Base-by-base conservation (phyloP, 805 yeast genomes). In the Cyberlindnera mycetangii region DNA sequence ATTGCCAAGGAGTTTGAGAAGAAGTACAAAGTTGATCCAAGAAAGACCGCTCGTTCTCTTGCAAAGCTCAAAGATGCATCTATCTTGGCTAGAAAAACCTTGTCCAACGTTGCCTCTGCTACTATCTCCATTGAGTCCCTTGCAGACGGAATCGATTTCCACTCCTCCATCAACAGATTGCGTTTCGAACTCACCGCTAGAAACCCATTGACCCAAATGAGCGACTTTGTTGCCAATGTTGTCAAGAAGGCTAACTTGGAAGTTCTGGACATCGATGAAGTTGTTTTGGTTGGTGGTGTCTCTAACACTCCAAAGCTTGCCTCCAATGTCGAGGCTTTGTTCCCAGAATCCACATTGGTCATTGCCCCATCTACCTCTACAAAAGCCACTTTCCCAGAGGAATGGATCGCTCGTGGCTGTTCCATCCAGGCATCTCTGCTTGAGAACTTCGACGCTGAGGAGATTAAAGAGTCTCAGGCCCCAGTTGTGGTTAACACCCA, bases 1-100 rank as follows among this genome's bases (percentile, higher is more conserved):
- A 87, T 93, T 56, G 93, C 97, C 51, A 85, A 85, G 68, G 99
- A 93, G 69, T 93, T 93, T 66, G 83, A 90, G 75, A 88, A 89
- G 77, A 89, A 89, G 71, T 78, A 73, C 72, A 75, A 83, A 64
- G 72, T 81, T 47, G 83, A 90, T 68, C 95, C 97, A 60, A 79
- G 85, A 65, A 74, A 71, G 51, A 89, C 81, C 56, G 83, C 83
- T 42, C 84, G 95, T 66, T 87, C 97, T 22, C 62, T 86, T 59
- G 95, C 98, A 56, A 93, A 93, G 73, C 79, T 93, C 62, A 76
- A 77, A 65, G 82, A 83, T 49, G 96, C 89, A 65, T 77, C 95
- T 48, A 83, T 85, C 62, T 71, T 81, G 44, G 85, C 93, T 47
- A 89, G 90, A 74, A 88, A 88, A 73, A 93, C 99, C 33, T 75